Conservation (phyloP, 176 grass and related monocot genomes). For the Otatea glauca region DNA sequence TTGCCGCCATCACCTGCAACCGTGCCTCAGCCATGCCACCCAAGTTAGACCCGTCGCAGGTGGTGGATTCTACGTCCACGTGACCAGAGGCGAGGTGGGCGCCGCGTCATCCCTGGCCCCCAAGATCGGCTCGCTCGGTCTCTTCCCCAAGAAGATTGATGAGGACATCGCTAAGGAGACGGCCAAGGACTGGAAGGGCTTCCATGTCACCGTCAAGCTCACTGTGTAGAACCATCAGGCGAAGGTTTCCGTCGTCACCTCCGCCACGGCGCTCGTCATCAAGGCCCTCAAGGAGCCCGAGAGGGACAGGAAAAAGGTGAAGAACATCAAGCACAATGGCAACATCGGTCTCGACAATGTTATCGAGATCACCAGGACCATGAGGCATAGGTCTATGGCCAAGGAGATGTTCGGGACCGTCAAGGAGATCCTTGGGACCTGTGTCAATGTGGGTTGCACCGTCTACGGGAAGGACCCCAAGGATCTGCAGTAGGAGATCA, state of each 20-base stretch:
- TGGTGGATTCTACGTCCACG: constrained; percentile 87
- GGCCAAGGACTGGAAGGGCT: constrained; percentile 93
- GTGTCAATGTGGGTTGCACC: constrained; percentile 79
- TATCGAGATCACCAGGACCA: constrained; percentile 70
- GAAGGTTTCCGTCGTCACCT: constrained; percentile 88
- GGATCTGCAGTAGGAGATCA: constrained; percentile 77
- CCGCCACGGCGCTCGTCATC: constrained; percentile 80
- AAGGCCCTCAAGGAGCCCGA: constrained; percentile 88
- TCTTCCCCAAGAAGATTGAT: constrained; percentile 95
- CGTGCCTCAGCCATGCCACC: no score
- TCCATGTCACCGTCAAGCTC: constrained; percentile 93
- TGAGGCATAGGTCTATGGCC: constrained; percentile 75
- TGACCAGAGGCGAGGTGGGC: constrained; percentile 89
- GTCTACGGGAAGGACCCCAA: constrained; percentile 87
- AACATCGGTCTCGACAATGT: constrained; percentile 85
- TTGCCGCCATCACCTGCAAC: no score
- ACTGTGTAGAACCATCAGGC: constrained; percentile 93
- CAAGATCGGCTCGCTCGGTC: constrained; percentile 89
- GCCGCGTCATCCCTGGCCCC: constrained; percentile 84
- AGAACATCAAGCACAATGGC: constrained; percentile 82
- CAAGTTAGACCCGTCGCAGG: no score
- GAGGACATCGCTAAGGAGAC: constrained; percentile 99
- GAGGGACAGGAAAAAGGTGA: constrained; percentile 78
- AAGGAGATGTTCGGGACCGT: constrained; percentile 73
- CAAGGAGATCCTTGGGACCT: constrained; percentile 83